phyloP scores from a whole-genome alignment of 371 early-diverging fungal genomes.

The Mortierella sp. region DNA sequence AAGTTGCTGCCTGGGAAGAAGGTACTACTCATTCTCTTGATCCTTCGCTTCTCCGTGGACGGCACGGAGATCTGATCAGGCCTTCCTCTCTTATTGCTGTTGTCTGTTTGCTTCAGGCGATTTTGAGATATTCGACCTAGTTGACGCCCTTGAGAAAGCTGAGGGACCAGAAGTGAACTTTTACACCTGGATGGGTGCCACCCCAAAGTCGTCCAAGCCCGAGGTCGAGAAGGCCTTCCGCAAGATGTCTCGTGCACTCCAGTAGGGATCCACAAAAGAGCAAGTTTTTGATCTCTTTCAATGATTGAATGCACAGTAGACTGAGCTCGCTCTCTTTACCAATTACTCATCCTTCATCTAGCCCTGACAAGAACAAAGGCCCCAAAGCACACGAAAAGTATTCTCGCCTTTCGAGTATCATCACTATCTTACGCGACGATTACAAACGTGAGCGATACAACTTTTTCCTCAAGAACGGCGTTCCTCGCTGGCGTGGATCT shows the following conservation, averaged over 20 bases:
- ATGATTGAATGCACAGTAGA: neutral
- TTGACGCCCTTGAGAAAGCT: conserved; percentile 77
- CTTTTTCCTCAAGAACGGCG: conserved; percentile 89
- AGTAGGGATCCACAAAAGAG: conserved; percentile 65
- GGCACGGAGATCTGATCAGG: neutral
- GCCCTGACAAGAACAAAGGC: conserved; percentile 81
- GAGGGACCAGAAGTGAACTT: conserved; percentile 73
- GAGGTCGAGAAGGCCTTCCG: conserved; percentile 90
- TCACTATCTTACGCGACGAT: conserved; percentile 73
- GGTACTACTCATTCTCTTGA: conserved; percentile 15
- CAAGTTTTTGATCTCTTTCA: neutral
- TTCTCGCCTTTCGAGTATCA: conserved; percentile 74
- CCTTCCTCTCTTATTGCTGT: neutral
- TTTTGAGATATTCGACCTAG: conserved; percentile 87
- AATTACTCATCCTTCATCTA: conserved; percentile 25
- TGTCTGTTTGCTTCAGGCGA: conserved; percentile 57
- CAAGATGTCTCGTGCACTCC: conserved; percentile 91
- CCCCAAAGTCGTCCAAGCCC: conserved; percentile 72
- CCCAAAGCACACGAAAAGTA: conserved; percentile 68
- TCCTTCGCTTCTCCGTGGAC: neutral
- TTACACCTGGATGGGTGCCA: conserved; percentile 67
- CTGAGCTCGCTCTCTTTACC: no score
- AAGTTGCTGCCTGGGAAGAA: conserved; percentile 55
- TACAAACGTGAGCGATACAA: conserved; percentile 80
- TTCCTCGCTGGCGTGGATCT: conserved; percentile 88